Evolutionary conservation across 257 asterid species (phyloP), one percentile per base, ranked within the genome.

Genomic region (Primulina tabacum): DNA sequence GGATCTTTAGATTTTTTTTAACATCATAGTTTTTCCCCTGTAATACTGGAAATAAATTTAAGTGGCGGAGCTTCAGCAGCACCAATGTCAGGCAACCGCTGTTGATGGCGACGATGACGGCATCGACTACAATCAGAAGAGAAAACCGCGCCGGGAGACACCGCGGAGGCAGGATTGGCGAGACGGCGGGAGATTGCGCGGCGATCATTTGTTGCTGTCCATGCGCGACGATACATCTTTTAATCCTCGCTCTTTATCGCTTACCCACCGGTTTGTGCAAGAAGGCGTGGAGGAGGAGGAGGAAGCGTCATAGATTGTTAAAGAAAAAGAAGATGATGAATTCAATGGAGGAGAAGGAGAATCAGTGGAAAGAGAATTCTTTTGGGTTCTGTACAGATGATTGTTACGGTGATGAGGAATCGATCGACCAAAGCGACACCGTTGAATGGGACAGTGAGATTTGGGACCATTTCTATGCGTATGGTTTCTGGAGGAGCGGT

Each of bases 141-240:
- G 0, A 64, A 38, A 20, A 7, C 21, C 64, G 77, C 56, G 16
- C 52, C 2, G 72, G 68, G 56, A 76, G 68, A 12, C 16, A 38
- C 16, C 50, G 50, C 4, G 50, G 50, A 2, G 50, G 50, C 50
- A 74, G 69, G 79, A 60, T 81, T 37, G 90, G 90, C 43, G 87
- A 82, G 77, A 70, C 84, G 63, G 82, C 87, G 72, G 90, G 87
- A 10, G 87, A 43, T 66, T 85, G 90, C 85, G 78, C 87, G 62
- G 90, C 87, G 53, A 84, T 85, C 66, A 74, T 81, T 69, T 85
- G 90, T 64, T 82, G 87, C 80, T 85, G 86, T 50, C 90, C 90
- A 0, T 85, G 87, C 81, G 71, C 78, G 33, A 59, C 76, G 87
- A 24, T 79, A 75, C 81, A 85, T 38, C 75, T 84, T 5, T 6